These are phyloP conservation scores for Scedosporium aurantiacum DNA, from an alignment of 2,329 filamentous ascomycete species.

Conservation along the genomic window DNA sequence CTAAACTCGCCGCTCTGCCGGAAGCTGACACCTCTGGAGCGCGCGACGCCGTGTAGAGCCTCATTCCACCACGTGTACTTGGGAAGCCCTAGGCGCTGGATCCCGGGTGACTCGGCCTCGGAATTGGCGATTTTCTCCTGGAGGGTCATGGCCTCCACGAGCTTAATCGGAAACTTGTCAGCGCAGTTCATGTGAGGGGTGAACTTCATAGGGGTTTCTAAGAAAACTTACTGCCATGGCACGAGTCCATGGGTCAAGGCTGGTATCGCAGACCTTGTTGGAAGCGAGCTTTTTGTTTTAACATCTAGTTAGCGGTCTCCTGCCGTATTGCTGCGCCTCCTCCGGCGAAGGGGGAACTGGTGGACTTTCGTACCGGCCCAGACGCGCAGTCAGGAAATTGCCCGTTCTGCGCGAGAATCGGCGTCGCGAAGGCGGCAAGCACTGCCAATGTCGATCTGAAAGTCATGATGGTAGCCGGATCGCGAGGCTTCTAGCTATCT, in stretches of 20 bases:
- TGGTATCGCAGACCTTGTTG: constrained; percentile 6
- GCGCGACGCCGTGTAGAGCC: constrained; percentile 50
- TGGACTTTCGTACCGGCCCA: constrained; percentile 1
- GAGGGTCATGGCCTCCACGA: constrained; percentile 20
- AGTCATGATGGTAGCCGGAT: not conserved
- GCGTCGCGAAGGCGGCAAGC: not conserved
- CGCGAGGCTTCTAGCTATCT: not conserved
- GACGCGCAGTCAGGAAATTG: constrained; percentile 3
- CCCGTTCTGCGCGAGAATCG: constrained; percentile 3
- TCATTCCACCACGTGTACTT: constrained; percentile 53
- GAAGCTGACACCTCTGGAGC: constrained; percentile 39
- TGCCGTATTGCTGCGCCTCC: too few species aligned
- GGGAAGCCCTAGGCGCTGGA: constrained; percentile 41
- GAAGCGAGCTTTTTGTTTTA: not conserved
- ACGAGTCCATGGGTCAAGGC: constrained; percentile 2
- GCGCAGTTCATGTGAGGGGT: too few species aligned
- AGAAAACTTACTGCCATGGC: constrained; percentile 1
- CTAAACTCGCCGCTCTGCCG: constrained; percentile 34
- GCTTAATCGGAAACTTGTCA: not conserved
- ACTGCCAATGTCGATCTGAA: not conserved
- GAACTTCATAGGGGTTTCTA: too few species aligned
- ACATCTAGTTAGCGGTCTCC: too few species aligned
- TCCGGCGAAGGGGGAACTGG: not conserved
- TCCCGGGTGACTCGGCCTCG: constrained; percentile 15
- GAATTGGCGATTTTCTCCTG: constrained; percentile 22